A percentile compares a stretch with the other conserved stretches of the same genome.
phyloP scores from a whole-genome alignment of 116 monocot genomes.

The Phalaenopsis hybrid region DNA sequence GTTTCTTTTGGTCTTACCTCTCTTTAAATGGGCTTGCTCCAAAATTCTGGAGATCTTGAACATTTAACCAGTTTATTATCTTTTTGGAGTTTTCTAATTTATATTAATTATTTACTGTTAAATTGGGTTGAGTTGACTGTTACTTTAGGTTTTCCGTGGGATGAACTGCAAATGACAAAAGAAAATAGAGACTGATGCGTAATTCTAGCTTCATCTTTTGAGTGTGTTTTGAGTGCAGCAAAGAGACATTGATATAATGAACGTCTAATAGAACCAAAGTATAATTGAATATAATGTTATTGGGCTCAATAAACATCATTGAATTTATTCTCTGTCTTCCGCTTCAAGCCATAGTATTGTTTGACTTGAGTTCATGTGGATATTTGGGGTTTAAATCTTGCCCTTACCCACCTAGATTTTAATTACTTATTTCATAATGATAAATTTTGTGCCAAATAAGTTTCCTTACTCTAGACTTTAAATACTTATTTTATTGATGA shows the following conservation, averaged over 20 bases:
- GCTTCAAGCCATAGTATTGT: no score
- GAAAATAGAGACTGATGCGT: not conserved
- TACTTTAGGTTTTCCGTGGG: no score
- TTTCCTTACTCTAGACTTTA: no score
- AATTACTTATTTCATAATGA: no score
- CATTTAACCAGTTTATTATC: not conserved
- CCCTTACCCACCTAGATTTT: no score
- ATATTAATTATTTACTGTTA: not conserved
- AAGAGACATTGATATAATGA: not conserved
- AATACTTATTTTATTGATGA: no score
- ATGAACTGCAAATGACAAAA: not conserved
- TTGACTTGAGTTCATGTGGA: no score
- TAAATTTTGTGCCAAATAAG: no score
- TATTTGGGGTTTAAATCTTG: no score
- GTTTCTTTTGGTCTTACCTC: not conserved
- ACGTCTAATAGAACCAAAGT: not conserved
- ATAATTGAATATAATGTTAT: no score
- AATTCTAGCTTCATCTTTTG: not conserved
- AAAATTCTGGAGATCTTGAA: not conserved
- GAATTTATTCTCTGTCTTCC: no score
- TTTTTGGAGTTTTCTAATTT: not conserved
- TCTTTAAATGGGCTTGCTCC: not conserved
- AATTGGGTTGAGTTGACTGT: not conserved
- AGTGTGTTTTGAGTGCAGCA: not conserved
- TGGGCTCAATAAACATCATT: no score